A percentile compares a stretch with the other conserved stretches of the same genome.
These are phyloP conservation scores for Kazachstania viticola DNA, from an alignment of 805 yeast species.

Conservation along the genomic window DNA sequence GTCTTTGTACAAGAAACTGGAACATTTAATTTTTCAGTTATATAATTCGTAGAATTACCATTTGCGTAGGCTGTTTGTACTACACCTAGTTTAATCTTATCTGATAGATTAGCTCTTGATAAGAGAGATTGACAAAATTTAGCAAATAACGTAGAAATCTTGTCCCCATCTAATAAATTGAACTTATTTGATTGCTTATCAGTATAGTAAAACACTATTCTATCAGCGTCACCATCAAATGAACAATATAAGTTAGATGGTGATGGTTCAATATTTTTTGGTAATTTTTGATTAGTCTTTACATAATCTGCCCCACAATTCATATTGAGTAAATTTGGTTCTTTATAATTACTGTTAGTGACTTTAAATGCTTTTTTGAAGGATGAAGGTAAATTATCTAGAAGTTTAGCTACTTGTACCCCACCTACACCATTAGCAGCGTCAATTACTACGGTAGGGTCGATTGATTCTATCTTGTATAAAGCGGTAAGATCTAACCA, in stretches of 20 bases:
- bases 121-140: constrained; percentile 45
- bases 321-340: constrained; percentile 53
- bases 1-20: constrained; percentile 89
- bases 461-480: constrained; percentile 7
- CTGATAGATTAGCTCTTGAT: constrained; percentile 31
- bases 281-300: constrained; percentile 75
- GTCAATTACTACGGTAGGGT: constrained; percentile 50
- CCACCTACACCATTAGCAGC: constrained; percentile 98
- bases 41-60: constrained; percentile 74
- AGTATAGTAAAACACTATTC: constrained; percentile 71
- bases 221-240: constrained; percentile 95
- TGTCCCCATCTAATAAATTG: constrained; percentile 79
- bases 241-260: constrained; percentile 55
- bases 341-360: constrained; percentile 43
- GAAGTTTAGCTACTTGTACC: constrained; percentile 46
- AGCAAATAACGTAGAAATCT: constrained; percentile 78
- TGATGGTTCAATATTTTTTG: constrained; percentile 36
- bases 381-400: constrained; percentile 25
- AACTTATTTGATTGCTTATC: constrained; percentile 30
- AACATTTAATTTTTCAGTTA: constrained; percentile 46
- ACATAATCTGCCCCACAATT: constrained; percentile 95
- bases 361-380: constrained; percentile 26
- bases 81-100: constrained; percentile 51
- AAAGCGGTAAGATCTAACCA: constrained; percentile 13
- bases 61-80: constrained; percentile 98